Conservation (phyloP, 768 basidiomycete genomes). For the Leccinum subtestaceum region DNA sequence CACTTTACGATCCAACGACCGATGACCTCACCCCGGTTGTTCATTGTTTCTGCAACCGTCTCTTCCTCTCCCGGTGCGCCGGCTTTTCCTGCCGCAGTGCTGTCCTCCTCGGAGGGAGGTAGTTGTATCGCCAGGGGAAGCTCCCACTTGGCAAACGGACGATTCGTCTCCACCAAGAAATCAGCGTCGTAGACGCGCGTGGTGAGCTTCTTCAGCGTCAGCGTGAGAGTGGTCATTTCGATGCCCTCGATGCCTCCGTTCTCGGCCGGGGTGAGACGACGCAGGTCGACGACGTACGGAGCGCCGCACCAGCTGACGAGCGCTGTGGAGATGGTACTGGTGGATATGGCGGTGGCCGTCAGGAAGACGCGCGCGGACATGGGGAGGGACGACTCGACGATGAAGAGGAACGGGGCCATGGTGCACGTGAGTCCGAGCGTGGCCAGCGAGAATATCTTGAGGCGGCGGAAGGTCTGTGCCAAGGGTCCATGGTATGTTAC, state of each 20-base stretch:
- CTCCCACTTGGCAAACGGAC: slow-evolving; percentile 78
- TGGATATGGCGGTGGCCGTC: slow-evolving; percentile 66
- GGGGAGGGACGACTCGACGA: slow-evolving; percentile 77
- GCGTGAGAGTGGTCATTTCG: slow-evolving; percentile 67
- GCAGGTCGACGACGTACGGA: slow-evolving; percentile 70
- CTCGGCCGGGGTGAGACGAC: slow-evolving; percentile 45
- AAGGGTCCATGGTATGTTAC: slow-evolving; percentile 70
- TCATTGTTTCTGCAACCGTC: slow-evolving; percentile 75
- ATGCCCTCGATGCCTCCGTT: slow-evolving; percentile 50
- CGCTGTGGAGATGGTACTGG: slow-evolving; percentile 70
- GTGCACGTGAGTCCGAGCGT: slow-evolving; percentile 68
- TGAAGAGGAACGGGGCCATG: slow-evolving; percentile 77
- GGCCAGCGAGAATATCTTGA: slow-evolving; percentile 81
- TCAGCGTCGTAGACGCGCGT: slow-evolving; percentile 75
- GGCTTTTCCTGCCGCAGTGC: slow-evolving; percentile 28
- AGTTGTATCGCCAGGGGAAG: slow-evolving; percentile 55
- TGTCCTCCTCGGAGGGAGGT: slow-evolving; percentile 35
- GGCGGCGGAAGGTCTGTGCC: slow-evolving; percentile 60
- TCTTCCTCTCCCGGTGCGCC: slow-evolving; percentile 56
- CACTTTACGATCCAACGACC: slow-evolving; percentile 81
- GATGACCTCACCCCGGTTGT: slow-evolving; percentile 53
- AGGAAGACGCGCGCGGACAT: slow-evolving; percentile 63
- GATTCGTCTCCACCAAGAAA: slow-evolving; percentile 62
- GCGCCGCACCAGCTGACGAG: slow-evolving; percentile 69
- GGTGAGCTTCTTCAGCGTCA: slow-evolving; percentile 55